Evolutionary conservation across 2,329 filamentous ascomycete species (phyloP).

Genomic region (Emericellopsis cladophorae): DNA sequence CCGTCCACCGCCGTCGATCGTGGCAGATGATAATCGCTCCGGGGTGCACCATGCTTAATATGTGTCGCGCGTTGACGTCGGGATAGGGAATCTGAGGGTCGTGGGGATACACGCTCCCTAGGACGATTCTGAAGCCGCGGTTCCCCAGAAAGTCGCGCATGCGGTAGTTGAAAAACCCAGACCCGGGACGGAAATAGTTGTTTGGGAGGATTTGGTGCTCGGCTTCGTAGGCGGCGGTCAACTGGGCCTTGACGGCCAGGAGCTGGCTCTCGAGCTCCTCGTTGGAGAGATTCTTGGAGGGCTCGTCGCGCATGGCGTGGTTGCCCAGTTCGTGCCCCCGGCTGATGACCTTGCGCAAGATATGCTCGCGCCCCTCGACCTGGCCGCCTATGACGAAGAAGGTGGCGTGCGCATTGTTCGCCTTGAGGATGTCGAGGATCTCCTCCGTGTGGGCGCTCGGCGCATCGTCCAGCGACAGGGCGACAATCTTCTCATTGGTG

Average conservation of each 20-base stretch:
- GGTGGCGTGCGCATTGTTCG: conserved; percentile 59
- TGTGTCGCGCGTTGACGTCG: conserved; percentile 61
- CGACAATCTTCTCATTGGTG: conserved; percentile 51
- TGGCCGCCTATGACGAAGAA: conserved; percentile 85
- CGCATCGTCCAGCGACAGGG: conserved; percentile 78
- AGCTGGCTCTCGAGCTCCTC: conserved; percentile 52
- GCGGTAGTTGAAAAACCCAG: conserved; percentile 63
- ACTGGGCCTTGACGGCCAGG: conserved; percentile 44
- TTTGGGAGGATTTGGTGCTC: conserved; percentile 30
- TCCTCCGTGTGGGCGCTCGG: conserved; percentile 60
- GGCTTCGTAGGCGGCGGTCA: conserved; percentile 43
- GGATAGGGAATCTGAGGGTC: conserved; percentile 71
- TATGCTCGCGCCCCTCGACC: conserved; percentile 41
- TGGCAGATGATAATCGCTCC: conserved; percentile 79
- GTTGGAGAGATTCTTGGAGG: conserved; percentile 48
- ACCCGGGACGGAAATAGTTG: conserved; percentile 72
- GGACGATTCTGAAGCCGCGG: conserved; percentile 59
- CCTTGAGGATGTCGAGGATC: conserved; percentile 55
- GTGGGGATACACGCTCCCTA: conserved; percentile 80
- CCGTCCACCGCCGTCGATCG: conserved; percentile 72
- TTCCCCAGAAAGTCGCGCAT: conserved; percentile 51
- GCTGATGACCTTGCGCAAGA: conserved; percentile 44
- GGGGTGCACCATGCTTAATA: conserved; percentile 65
- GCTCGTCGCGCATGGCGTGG: conserved; percentile 82
- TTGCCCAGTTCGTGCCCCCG: conserved; percentile 66